phyloP scores from a whole-genome alignment of 2,329 filamentous ascomycete species.

The Helminthosporium solani region DNA sequence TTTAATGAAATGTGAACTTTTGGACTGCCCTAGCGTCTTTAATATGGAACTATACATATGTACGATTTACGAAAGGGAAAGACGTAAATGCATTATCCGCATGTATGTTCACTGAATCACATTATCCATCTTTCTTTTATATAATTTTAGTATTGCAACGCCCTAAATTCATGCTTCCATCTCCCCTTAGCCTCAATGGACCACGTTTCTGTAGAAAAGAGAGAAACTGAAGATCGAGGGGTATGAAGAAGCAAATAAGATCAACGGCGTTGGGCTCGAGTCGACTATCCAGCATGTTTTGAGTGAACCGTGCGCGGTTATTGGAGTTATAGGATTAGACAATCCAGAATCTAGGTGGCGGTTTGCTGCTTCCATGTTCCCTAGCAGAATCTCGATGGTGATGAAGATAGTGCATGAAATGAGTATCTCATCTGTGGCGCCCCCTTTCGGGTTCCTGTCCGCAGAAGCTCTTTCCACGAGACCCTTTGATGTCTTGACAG shows the following conservation, averaged over 20 bases:
- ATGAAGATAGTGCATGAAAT: conserved; percentile 8
- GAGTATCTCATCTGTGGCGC: conserved; percentile 3
- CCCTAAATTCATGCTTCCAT: too few species aligned
- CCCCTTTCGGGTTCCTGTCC: not conserved
- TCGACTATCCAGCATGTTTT: too few species aligned
- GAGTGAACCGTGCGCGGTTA: too few species aligned
- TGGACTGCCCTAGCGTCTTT: too few species aligned
- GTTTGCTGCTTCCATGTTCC: conserved; percentile 3
- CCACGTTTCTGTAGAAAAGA: not conserved
- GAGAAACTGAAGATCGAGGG: conserved; percentile 3
- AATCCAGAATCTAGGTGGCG: conserved; percentile 2
- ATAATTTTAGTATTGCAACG: too few species aligned
- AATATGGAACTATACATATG: too few species aligned
- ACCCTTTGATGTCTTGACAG: conserved; percentile 1
- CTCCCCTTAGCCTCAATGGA: too few species aligned
- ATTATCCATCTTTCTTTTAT: too few species aligned
- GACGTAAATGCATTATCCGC: too few species aligned
- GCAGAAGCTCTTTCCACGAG: not conserved
- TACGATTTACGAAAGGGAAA: too few species aligned
- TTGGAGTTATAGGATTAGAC: too few species aligned
- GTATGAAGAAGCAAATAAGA: conserved; percentile 5
- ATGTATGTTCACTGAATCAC: too few species aligned
- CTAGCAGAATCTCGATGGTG: conserved; percentile 9
- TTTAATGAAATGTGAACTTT: not conserved
- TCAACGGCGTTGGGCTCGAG: not conserved